phyloP scores from a whole-genome alignment of 208 protist genomes.

The Acanthamoeba lenticulata region DNA sequence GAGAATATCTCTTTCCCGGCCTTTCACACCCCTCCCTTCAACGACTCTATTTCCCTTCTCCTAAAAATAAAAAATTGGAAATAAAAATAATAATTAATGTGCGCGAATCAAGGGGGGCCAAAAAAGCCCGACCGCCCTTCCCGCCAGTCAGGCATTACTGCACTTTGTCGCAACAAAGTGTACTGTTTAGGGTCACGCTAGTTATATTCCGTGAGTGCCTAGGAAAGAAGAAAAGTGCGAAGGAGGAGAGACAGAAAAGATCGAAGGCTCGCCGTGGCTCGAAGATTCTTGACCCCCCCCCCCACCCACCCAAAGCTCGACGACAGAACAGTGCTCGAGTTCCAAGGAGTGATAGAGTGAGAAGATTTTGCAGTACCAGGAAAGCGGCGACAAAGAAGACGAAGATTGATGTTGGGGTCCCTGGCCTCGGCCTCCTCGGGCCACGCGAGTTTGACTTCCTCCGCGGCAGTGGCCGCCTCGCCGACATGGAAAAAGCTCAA shows the following conservation, averaged over 20 bases:
- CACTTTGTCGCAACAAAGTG: neutral
- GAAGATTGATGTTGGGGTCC: neutral
- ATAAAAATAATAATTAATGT: neutral
- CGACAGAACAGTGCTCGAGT: too few species aligned
- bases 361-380: neutral
- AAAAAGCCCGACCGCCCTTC: neutral
- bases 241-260: too few species aligned
- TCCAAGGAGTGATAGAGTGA: too few species aligned
- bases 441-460: neutral
- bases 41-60: too few species aligned
- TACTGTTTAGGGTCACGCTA: too few species aligned
- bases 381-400: neutral
- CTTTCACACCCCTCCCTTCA: neutral
- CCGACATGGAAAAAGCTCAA: constrained; percentile 8
- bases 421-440: neutral
- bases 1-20: neutral
- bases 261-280: too few species aligned
- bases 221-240: too few species aligned
- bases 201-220: too few species aligned
- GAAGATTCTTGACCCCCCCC: too few species aligned
- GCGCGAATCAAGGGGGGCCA: neutral
- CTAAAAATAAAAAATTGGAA: neutral
- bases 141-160: neutral
- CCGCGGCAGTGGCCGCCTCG: neutral
- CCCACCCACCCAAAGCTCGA: too few species aligned